Percentiles rank a stretch among this genome's conserved stretches.
Evolutionary conservation across 2,329 filamentous ascomycete genomes (phyloP).

Genomic region (Colletotrichum chlorophyti): DNA sequence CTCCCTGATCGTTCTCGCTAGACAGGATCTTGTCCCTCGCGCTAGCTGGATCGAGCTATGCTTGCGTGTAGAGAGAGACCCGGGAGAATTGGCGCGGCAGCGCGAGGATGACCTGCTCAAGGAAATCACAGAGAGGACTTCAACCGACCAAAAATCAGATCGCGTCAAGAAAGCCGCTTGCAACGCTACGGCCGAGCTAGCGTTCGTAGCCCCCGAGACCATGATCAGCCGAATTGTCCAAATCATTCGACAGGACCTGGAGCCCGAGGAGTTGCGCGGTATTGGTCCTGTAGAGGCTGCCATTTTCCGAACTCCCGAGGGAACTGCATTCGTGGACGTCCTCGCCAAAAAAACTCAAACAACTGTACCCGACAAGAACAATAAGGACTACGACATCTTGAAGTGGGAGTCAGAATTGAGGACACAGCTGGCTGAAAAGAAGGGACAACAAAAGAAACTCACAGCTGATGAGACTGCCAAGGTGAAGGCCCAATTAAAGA

Average conservation of each 20-base stretch:
- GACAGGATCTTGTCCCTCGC: slow-evolving; percentile 77
- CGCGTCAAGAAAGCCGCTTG: slow-evolving; percentile 74
- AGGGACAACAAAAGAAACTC: slow-evolving; percentile 88
- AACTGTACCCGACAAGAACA: slow-evolving; percentile 80
- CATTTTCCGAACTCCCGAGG: slow-evolving; percentile 90
- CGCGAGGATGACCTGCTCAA: slow-evolving; percentile 70
- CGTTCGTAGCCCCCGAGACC: slow-evolving; percentile 87
- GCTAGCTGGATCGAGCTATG: slow-evolving; percentile 90
- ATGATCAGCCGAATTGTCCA: slow-evolving; percentile 79
- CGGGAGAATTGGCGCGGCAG: slow-evolving; percentile 75
- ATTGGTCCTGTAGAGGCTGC: slow-evolving; percentile 89
- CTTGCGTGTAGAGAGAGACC: slow-evolving; percentile 80
- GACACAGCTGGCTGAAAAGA: slow-evolving; percentile 88
- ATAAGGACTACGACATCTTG: slow-evolving; percentile 92
- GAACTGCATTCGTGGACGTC: slow-evolving; percentile 88
- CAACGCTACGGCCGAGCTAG: slow-evolving; percentile 86
- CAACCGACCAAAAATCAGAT: slow-evolving; percentile 52
- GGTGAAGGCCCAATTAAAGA: slow-evolving; percentile 87
- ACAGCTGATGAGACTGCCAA: slow-evolving; percentile 88
- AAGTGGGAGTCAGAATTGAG: slow-evolving; percentile 97
- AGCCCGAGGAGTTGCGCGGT: slow-evolving; percentile 70
- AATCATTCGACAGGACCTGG: slow-evolving; percentile 77
- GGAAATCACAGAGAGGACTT: slow-evolving; percentile 65
- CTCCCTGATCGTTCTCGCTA: slow-evolving; percentile 78
- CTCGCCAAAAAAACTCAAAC: slow-evolving; percentile 81